phyloP scores from a whole-genome alignment of 371 early-diverging fungal species.

The Synchytrium microbalum region DNA sequence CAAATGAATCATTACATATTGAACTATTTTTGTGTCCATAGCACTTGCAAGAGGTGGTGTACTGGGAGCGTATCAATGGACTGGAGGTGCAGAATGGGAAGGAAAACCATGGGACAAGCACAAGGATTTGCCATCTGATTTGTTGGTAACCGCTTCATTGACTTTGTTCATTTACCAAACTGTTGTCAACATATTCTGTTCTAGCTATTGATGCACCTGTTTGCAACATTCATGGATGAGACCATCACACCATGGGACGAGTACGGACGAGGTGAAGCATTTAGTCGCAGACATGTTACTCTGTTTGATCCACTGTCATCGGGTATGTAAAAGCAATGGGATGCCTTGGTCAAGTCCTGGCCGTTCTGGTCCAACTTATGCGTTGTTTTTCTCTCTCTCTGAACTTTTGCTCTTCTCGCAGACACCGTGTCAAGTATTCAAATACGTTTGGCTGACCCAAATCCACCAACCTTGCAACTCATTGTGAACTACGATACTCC shows the following conservation, averaged over 20 bases:
- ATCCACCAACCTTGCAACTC: neutral
- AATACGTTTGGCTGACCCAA: neutral
- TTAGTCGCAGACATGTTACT: neutral
- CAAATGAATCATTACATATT: constrained; percentile 7
- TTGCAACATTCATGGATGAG: constrained; percentile 31
- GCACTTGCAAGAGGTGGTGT: constrained; percentile 26
- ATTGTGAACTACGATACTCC: neutral
- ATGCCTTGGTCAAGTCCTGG: constrained; percentile 7
- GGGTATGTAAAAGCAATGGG: neutral
- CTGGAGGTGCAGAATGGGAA: constrained; percentile 14
- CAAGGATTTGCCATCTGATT: constrained; percentile 16
- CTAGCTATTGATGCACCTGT: constrained; percentile 30
- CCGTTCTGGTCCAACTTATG: no score
- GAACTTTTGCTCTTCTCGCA: constrained; percentile 11
- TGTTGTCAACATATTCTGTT: no score
- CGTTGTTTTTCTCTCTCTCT: neutral
- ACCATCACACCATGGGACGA: constrained; percentile 22
- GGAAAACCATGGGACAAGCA: constrained; percentile 19
- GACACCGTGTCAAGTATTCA: constrained; percentile 10
- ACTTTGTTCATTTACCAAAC: no score
- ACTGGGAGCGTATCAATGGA: constrained; percentile 29
- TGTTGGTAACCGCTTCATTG: constrained; percentile 14
- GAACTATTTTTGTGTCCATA: neutral
- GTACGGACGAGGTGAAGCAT: neutral
- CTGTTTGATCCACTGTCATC: neutral